phyloP scores from a whole-genome alignment of 805 yeast species.

The Ogataea corticis region DNA sequence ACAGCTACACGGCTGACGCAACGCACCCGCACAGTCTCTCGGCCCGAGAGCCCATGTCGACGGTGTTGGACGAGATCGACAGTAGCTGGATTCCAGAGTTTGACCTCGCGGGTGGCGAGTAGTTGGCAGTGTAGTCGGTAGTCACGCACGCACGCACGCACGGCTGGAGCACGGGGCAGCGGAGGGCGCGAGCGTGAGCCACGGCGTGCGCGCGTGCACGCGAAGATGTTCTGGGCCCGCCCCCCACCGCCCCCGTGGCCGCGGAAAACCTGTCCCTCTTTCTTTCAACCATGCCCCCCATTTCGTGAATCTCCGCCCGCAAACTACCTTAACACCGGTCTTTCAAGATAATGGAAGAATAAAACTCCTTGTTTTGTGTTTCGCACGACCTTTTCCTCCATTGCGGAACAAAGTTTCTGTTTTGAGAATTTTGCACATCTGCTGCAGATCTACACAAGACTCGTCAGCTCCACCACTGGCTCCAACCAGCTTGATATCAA shows the following conservation, averaged over 20 bases:
- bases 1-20: slow-evolving; percentile 1
- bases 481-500: too few relatives aligned
- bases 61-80: slow-evolving; percentile 5
- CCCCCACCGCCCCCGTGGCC: too few relatives aligned
- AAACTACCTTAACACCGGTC: slow-evolving; percentile 1
- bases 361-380: too few relatives aligned
- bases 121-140: not conserved
- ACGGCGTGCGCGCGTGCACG: not conserved
- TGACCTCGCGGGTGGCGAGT: slow-evolving; percentile 31
- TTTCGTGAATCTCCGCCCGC: not conserved
- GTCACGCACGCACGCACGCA: too few relatives aligned
- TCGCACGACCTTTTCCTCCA: not conserved
- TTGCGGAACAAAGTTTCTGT: slow-evolving; percentile 5
- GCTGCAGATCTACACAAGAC: not conserved
- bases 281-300: too few relatives aligned
- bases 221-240: too few relatives aligned
- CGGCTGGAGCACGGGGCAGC: not conserved
- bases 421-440: not conserved
- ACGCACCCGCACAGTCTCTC: not conserved
- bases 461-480: not conserved
- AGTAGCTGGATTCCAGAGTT: slow-evolving; percentile 4
- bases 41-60: slow-evolving; percentile 4
- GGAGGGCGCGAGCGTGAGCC: not conserved
- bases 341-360: slow-evolving; percentile 3
- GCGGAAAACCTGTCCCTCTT: too few relatives aligned